phyloP scores from a whole-genome alignment of 2,329 filamentous ascomycete species.

The Davidsoniella neocaledoniae region DNA sequence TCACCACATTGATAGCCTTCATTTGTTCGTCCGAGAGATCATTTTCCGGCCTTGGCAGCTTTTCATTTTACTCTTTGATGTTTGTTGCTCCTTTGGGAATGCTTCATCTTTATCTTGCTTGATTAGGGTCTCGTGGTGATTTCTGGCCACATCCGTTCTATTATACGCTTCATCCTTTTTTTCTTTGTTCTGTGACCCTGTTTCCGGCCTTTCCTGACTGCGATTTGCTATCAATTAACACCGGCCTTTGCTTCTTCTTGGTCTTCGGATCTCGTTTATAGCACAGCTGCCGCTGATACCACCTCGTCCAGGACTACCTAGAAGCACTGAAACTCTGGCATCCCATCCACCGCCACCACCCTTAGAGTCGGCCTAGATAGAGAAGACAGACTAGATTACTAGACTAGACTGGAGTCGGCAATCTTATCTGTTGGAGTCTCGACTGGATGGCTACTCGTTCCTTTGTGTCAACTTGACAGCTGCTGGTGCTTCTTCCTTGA shows the following conservation, averaged over 20 bases:
- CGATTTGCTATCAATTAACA: background rate
- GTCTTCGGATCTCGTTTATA: background rate
- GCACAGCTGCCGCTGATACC: background rate
- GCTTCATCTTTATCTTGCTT: background rate
- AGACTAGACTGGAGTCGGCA: no score
- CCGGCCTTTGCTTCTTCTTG: background rate
- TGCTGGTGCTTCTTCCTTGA: background rate
- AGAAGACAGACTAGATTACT: no score
- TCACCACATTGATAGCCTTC: no score
- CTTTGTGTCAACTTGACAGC: background rate
- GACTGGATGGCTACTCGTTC: background rate
- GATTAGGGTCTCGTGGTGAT: background rate
- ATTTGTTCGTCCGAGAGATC: no score
- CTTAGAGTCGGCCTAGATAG: no score
- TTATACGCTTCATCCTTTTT: background rate
- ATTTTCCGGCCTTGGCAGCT: background rate
- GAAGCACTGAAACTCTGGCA: background rate
- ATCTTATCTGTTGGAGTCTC: no score
- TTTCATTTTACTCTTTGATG: background rate
- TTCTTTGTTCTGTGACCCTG: background rate
- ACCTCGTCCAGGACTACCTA: background rate
- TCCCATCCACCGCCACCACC: background rate
- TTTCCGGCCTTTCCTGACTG: background rate
- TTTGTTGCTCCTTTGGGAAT: constrained; percentile 3
- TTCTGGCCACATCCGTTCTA: background rate